Evolutionary conservation across 768 basidiomycete species (phyloP).

Genomic region (Trametes villosa): DNA sequence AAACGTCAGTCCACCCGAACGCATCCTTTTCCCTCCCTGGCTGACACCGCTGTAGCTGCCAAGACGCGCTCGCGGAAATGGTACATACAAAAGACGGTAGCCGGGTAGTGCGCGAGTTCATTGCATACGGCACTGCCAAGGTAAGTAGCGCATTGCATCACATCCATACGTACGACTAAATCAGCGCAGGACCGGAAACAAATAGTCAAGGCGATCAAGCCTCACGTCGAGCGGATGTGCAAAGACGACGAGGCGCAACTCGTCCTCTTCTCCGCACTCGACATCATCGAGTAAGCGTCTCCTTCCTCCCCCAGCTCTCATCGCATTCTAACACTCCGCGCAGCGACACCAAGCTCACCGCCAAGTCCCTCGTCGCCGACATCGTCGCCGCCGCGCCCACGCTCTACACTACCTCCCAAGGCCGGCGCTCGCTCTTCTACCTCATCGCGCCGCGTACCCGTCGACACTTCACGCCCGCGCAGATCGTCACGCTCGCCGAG

Average conservation of each 20-base stretch:
- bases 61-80: constrained; percentile 88
- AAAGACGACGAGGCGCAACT: constrained; percentile 88
- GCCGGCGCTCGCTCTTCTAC: constrained; percentile 82
- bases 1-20: constrained; percentile 53
- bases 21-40: neutral
- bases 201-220: constrained; percentile 86
- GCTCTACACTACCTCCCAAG: constrained; percentile 67
- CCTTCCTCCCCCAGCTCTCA: neutral
- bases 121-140: constrained; percentile 84
- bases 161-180: neutral
- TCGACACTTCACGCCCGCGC: constrained; percentile 84
- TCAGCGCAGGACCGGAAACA: constrained; percentile 79
- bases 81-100: constrained; percentile 94
- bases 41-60: constrained; percentile 53
- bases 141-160: constrained; percentile 43
- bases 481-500: constrained; percentile 67
- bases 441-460: constrained; percentile 82
- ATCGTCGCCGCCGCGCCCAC: constrained; percentile 62
- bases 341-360: constrained; percentile 89
- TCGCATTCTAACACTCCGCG: neutral
- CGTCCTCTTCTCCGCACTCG: constrained; percentile 87
- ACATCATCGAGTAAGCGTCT: constrained; percentile 78
- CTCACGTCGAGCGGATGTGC: constrained; percentile 88
- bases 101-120: constrained; percentile 81
- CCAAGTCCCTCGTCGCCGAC: constrained; percentile 77